Conservation (phyloP, 148 eudicot species). For the Selenicereus undatus region DNA sequence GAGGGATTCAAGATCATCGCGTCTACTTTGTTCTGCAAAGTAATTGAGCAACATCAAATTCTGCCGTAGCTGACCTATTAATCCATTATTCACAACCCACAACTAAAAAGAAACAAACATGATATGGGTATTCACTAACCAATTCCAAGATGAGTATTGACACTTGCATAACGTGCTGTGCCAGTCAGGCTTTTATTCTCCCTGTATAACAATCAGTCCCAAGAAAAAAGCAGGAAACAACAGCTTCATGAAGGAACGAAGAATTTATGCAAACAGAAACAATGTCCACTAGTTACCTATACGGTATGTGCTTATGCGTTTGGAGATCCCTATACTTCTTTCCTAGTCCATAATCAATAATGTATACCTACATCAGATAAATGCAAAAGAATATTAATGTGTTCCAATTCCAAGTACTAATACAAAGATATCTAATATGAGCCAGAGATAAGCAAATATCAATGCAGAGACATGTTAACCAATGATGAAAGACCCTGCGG, state of each 20-base stretch:
- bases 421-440: neutral
- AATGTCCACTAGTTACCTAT: constrained; percentile 40
- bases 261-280: neutral
- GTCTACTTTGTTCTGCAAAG: constrained; percentile 88
- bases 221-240: neutral
- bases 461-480: neutral
- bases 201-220: constrained; percentile 36
- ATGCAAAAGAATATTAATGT: neutral
- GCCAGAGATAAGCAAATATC: constrained; percentile 2
- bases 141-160: constrained; percentile 92
- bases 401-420: neutral
- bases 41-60: constrained; percentile 11
- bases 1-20: constrained; percentile 97
- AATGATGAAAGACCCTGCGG: neutral
- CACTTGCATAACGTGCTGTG: constrained; percentile 99
- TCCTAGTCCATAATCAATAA: constrained; percentile 81
- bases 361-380: constrained; percentile 46
- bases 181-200: constrained; percentile 96
- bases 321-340: constrained; percentile 86
- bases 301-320: constrained; percentile 88
- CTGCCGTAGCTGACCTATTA: neutral
- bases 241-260: neutral
- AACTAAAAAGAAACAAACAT: neutral
- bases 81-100: neutral
- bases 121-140: constrained; percentile 48